Percentiles rank a stretch among this genome's conserved stretches.
Evolutionary conservation across 1,139 yeast species (phyloP).

Genomic region (Lodderomyces parapsilosis): DNA sequence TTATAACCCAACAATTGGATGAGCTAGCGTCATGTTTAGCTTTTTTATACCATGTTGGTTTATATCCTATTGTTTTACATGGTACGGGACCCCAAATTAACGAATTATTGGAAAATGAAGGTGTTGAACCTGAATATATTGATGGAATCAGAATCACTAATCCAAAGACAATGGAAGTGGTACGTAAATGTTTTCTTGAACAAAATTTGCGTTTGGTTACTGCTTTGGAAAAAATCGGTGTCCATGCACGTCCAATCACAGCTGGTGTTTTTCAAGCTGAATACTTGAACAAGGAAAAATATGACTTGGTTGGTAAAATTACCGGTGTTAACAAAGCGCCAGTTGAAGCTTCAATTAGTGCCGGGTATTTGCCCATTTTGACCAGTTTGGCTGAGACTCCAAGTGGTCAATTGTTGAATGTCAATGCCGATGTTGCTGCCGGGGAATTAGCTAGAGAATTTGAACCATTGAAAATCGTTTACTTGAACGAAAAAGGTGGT

Average conservation of each 20-base stretch:
- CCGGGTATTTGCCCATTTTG: slow-evolving; percentile 94
- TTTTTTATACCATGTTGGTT: slow-evolving; percentile 93
- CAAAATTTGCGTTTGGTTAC: slow-evolving; percentile 93
- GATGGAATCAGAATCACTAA: slow-evolving; percentile 98
- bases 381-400: slow-evolving; percentile 96
- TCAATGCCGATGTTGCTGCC: slow-evolving; percentile 98
- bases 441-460: slow-evolving; percentile 96
- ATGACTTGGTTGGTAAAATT: slow-evolving; percentile 90
- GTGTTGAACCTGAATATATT: slow-evolving; percentile 92
- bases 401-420: slow-evolving; percentile 94
- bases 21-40: slow-evolving; percentile 96
- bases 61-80: slow-evolving; percentile 93
- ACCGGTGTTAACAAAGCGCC: slow-evolving; percentile 85
- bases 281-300: slow-evolving; percentile 85
- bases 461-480: slow-evolving; percentile 95
- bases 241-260: slow-evolving; percentile 96
- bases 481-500: slow-evolving; percentile 96
- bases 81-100: slow-evolving; percentile 99
- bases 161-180: slow-evolving; percentile 92
- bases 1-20: slow-evolving; percentile 89
- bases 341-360: slow-evolving; percentile 90
- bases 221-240: slow-evolving; percentile 94
- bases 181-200: slow-evolving; percentile 89
- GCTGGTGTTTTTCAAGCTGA: slow-evolving; percentile 97
- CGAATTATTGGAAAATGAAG: slow-evolving; percentile 87